Evolutionary conservation across 306 rosid species (phyloP).

Genomic region (Cucurbita ficifolia): DNA sequence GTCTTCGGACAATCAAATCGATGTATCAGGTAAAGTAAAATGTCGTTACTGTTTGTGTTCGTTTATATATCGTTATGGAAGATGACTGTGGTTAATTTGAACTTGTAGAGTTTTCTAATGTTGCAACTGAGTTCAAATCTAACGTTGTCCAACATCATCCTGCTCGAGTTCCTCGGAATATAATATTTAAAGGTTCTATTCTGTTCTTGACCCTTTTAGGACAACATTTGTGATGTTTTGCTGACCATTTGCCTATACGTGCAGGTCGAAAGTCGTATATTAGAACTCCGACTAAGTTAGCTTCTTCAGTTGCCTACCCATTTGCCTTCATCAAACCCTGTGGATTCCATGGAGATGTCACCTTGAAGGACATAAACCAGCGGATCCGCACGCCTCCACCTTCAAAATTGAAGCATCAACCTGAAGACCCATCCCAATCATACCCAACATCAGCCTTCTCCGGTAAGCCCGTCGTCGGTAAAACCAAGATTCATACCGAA

Average conservation of each 20-base stretch:
- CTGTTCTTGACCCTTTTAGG: conserved; percentile 3
- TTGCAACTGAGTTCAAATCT: conserved; percentile 29
- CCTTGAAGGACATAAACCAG: conserved; percentile 87
- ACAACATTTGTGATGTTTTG: no score
- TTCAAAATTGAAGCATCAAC: conserved; percentile 28
- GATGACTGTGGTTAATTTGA: neutral
- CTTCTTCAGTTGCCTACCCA: conserved; percentile 81
- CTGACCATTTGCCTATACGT: neutral
- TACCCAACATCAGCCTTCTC: conserved; percentile 87
- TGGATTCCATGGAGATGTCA: conserved; percentile 69
- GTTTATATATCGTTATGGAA: neutral
- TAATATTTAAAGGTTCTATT: conserved; percentile 55
- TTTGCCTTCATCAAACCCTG: conserved; percentile 78
- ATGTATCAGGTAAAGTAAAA: conserved; percentile 41
- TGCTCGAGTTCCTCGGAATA: conserved; percentile 32
- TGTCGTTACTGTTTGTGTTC: conserved; percentile 1
- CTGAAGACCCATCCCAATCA: conserved; percentile 36
- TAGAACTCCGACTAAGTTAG: conserved; percentile 48
- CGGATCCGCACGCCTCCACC: conserved; percentile 66
- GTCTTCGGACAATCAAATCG: conserved; percentile 35
- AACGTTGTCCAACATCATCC: conserved; percentile 20
- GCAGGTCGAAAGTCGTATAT: conserved; percentile 67
- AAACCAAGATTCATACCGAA: conserved; percentile 73
- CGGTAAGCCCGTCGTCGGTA: conserved; percentile 89
- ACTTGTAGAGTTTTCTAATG: conserved; percentile 33